Percentiles rank a stretch among this genome's conserved stretches.
Evolutionary conservation across 495 filamentous ascomycete genomes (phyloP).

Genomic region (Penicillium lividum): DNA sequence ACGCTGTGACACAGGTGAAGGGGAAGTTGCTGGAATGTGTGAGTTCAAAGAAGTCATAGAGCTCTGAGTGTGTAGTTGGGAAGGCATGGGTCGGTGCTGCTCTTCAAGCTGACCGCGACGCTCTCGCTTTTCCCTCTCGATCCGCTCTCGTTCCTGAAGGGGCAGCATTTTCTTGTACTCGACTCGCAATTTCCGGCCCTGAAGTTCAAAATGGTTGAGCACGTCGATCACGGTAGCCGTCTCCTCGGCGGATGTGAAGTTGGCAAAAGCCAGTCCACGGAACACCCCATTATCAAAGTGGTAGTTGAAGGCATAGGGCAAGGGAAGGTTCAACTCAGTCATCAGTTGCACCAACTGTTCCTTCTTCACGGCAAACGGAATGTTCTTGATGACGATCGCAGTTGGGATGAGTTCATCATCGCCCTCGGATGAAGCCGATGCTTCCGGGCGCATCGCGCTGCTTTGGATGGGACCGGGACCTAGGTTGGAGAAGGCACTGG

Average conservation of each 20-base stretch:
- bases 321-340: constrained; percentile 85
- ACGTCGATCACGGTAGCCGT: constrained; percentile 86
- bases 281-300: constrained; percentile 99
- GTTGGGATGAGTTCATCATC: constrained; percentile 94
- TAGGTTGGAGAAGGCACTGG: constrained; percentile 53
- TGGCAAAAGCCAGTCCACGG: constrained; percentile 93
- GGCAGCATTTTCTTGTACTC: constrained; percentile 99
- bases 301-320: constrained; percentile 99
- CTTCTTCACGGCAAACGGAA: constrained; percentile 97
- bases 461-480: constrained; percentile 53
- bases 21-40: constrained; percentile 67
- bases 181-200: constrained; percentile 89
- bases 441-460: constrained; percentile 53
- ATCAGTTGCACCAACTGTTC: constrained; percentile 90
- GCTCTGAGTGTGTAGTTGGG: constrained; percentile 73
- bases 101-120: constrained; percentile 95
- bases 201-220: constrained; percentile 92
- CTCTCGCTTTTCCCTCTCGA: constrained; percentile 96
- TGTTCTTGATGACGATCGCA: constrained; percentile 99
- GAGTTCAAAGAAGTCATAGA: constrained; percentile 83
- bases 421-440: constrained; percentile 53
- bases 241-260: constrained; percentile 94
- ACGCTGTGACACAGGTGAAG: constrained; percentile 66
- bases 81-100: constrained; percentile 78
- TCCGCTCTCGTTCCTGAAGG: constrained; percentile 88